Evolutionary conservation across 2,329 filamentous ascomycete species (phyloP).

Genomic region (Catunica adiposa): DNA sequence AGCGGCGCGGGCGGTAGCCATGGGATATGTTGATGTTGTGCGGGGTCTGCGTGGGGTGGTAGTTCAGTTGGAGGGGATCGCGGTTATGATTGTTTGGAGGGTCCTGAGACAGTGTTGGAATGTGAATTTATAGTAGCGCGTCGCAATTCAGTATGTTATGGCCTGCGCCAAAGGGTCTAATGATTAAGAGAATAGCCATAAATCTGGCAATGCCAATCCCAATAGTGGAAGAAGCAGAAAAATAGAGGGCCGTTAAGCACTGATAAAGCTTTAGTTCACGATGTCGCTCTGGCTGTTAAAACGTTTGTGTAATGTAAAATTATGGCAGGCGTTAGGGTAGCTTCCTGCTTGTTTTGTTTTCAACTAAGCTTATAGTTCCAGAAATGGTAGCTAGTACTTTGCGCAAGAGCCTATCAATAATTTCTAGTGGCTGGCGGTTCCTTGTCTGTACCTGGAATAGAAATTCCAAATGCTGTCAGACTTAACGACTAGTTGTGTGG

Average conservation of each 20-base stretch:
- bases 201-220: no score
- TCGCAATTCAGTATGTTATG: no score
- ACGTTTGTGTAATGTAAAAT: no score
- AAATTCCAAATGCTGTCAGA: background rate
- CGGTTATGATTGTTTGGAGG: no score
- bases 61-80: background rate
- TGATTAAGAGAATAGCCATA: no score
- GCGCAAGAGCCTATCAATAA: no score
- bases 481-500: background rate
- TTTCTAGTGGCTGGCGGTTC: background rate
- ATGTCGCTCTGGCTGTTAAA: no score
- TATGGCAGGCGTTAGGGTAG: background rate
- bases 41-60: background rate
- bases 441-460: background rate
- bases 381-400: background rate
- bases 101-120: no score
- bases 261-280: no score
- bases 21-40: conserved; percentile 1
- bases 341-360: background rate
- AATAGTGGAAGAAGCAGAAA: no score
- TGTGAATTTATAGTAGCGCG: background rate
- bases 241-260: no score
- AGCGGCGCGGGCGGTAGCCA: conserved; percentile 14
- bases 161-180: no score
- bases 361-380: background rate